A percentile compares a stretch with the other conserved stretches of the same genome.
These are phyloP conservation scores for Phytophthora macrochlamydospora DNA, from an alignment of 352 stramenopile species.

Conservation along the genomic window DNA sequence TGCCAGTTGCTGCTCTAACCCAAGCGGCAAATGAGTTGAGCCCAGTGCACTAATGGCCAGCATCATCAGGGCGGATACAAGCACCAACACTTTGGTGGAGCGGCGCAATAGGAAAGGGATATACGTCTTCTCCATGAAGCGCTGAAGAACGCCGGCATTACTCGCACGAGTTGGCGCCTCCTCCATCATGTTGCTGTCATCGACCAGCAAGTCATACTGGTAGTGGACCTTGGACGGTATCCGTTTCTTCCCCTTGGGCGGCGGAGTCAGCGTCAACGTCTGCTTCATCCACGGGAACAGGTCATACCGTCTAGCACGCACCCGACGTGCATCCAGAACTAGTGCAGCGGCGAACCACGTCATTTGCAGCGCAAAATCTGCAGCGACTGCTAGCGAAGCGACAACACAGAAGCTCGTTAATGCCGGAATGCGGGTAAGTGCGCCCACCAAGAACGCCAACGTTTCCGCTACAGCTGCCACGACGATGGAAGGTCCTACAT, in stretches of 20 bases:
- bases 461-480: conserved; percentile 85
- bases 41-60: conserved; percentile 60
- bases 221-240: conserved; percentile 26
- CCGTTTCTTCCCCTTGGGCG: conserved; percentile 15
- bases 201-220: conserved; percentile 35
- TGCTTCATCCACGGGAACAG: conserved; percentile 71
- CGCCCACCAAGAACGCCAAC: conserved; percentile 82
- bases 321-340: conserved; percentile 71
- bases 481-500: conserved; percentile 87
- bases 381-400: conserved; percentile 77
- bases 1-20: conserved; percentile 88
- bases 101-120: conserved; percentile 63
- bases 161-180: conserved; percentile 2
- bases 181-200: conserved; percentile 13
- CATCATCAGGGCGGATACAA: conserved; percentile 40
- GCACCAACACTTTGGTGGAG: conserved; percentile 65
- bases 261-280: conserved; percentile 35
- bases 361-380: conserved; percentile 85
- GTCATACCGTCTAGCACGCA: conserved; percentile 73
- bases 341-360: conserved; percentile 89
- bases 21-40: conserved; percentile 70
- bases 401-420: conserved; percentile 89
- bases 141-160: conserved; percentile 47
- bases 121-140: conserved; percentile 71
- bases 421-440: conserved; percentile 87